These are phyloP conservation scores for Terfezia claveryi DNA, from an alignment of 495 filamentous ascomycete species.

Conservation along the genomic window DNA sequence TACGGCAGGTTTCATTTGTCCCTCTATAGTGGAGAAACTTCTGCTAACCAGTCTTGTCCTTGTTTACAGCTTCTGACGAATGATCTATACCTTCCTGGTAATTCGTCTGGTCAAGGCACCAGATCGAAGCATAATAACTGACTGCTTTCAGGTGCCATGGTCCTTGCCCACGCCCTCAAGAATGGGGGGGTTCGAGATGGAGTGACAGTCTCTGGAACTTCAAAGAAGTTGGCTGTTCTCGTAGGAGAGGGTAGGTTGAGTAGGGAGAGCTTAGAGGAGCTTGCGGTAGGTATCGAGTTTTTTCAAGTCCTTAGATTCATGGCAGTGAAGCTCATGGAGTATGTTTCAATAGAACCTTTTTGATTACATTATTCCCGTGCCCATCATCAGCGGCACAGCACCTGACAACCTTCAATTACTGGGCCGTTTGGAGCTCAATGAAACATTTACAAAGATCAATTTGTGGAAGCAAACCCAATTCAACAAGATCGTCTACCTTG, in stretches of 20 bases:
- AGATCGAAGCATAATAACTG: not conserved
- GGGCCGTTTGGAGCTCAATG: slow-evolving; percentile 70
- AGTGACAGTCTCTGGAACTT: slow-evolving; percentile 31
- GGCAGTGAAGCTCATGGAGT: too few relatives aligned
- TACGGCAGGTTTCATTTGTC: slow-evolving; percentile 24
- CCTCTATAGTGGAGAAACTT: too few relatives aligned
- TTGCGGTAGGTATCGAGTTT: slow-evolving; percentile 35
- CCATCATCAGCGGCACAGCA: slow-evolving; percentile 47
- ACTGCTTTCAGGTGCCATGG: slow-evolving; percentile 48
- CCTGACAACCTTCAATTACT: slow-evolving; percentile 77
- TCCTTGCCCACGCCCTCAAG: slow-evolving; percentile 82
- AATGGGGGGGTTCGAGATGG: slow-evolving; percentile 32
- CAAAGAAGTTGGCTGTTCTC: slow-evolving; percentile 64
- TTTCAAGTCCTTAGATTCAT: slow-evolving; percentile 1
- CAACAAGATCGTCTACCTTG: slow-evolving; percentile 73
- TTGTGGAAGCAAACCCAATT: slow-evolving; percentile 86
- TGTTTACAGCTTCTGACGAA: slow-evolving; percentile 34
- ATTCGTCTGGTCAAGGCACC: not conserved
- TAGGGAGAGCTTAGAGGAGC: slow-evolving; percentile 46
- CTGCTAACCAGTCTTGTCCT: slow-evolving; percentile 23
- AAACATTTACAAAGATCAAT: slow-evolving; percentile 88
- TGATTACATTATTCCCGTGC: slow-evolving; percentile 72
- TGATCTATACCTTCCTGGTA: slow-evolving; percentile 80
- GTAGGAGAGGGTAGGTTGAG: slow-evolving; percentile 58
- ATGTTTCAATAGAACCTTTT: slow-evolving; percentile 44